Base-by-base conservation (phyloP, 805 yeast genomes). In the Wickerhamomyces ciferrii region DNA sequence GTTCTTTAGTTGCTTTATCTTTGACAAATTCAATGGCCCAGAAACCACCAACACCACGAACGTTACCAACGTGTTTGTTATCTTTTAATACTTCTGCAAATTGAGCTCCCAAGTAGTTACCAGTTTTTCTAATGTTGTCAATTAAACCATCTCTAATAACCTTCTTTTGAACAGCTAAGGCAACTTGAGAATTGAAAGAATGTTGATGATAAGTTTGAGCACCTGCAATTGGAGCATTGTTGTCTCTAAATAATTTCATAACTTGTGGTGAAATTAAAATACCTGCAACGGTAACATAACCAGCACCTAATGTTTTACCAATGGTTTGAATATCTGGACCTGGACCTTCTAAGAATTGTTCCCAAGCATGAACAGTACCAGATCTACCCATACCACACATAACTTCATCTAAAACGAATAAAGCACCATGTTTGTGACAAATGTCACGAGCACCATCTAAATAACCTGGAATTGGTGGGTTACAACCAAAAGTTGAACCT, bases 371-470 rank as follows among this genome's bases (percentile, higher is more conserved):
- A 54, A 67, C 67, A 13, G 70, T 60, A 38, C 81, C 81, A 57
- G 72, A 67, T 52, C 81, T 67, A 23, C 81, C 82, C 47, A 72
- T 62, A 27, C 82, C 82, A 56, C 79, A 74, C 80, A 76, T 75
- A 39, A 76, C 76, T 61, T 77, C 81, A 56, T 77, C 82, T 42
- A 75, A 60, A 59, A 74, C 67, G 54, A 77, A 63, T 47, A 76
- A 59, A 20, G 72, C 71, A 42, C 76, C 80, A 55, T 76, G 75
- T 59, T 76, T 76, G 56, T 74, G 70, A 49, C 79, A 74, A 42
- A 77, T 60, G 34, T 65, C 69, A 46, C 72, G 62, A 46, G 67
- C 63, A 18, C 75, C 78, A 46, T 69, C 74, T 48, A 74, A 62
- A 56, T 75, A 75, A 19, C 76, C 76, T 50, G 69, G 69, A 27